phyloP scores from a whole-genome alignment of 2,329 filamentous ascomycete genomes.

The Sclerotinia sclerotiorum region DNA sequence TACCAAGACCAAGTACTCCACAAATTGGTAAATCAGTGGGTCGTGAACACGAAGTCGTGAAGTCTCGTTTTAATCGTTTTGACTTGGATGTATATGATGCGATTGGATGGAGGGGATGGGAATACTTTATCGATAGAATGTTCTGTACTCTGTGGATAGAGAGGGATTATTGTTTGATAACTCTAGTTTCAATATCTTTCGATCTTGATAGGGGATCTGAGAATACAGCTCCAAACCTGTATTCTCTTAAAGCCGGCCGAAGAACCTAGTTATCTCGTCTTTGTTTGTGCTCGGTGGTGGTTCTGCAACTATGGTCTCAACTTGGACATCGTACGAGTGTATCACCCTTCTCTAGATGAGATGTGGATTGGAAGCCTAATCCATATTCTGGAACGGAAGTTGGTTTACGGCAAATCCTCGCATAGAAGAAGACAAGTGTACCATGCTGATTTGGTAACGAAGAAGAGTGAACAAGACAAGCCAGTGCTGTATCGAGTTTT shows the following conservation, averaged over 20 bases:
- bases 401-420: background rate
- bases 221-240: background rate
- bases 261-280: background rate
- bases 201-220: background rate
- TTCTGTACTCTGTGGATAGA: background rate
- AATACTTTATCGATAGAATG: background rate
- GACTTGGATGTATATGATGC: background rate
- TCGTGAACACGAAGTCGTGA: background rate
- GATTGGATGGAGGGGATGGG: background rate
- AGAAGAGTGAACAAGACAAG: background rate
- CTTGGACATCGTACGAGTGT: background rate
- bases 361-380: background rate
- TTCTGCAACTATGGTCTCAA: background rate
- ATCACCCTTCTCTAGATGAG: background rate
- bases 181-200: background rate
- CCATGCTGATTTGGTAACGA: background rate
- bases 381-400: background rate
- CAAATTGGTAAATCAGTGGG: slow-evolving; percentile 7
- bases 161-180: background rate
- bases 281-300: background rate
- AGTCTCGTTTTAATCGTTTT: background rate
- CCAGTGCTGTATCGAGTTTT: background rate
- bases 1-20: slow-evolving; percentile 1
- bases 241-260: background rate
- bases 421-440: background rate